phyloP scores from a whole-genome alignment of 345 rosid genomes.

The Euphorbia tirucalli region DNA sequence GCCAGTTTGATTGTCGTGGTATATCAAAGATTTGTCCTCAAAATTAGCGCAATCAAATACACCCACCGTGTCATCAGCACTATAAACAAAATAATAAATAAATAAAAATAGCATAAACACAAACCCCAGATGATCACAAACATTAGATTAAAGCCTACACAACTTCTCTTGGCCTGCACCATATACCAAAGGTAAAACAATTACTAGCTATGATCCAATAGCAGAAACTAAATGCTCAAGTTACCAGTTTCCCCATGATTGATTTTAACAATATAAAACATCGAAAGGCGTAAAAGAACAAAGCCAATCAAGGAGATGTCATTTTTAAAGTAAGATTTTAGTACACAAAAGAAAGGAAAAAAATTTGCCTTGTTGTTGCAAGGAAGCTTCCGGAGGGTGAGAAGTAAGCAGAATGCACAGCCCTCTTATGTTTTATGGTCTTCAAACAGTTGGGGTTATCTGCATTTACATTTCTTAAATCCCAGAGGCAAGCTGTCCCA shows the following conservation, averaged over 20 bases:
- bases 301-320: too few species aligned
- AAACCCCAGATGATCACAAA: background rate
- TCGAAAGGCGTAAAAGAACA: background rate
- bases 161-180: background rate
- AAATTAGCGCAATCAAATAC: slow-evolving; percentile 52
- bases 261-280: background rate
- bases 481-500: slow-evolving; percentile 83
- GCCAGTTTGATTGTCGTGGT: slow-evolving; percentile 60
- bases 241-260: background rate
- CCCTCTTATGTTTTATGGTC: slow-evolving; percentile 45
- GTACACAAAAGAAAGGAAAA: background rate
- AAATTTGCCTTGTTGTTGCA: slow-evolving; percentile 68
- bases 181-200: background rate
- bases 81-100: slow-evolving; percentile 17
- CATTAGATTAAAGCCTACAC: background rate
- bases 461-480: slow-evolving; percentile 53
- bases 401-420: slow-evolving; percentile 82
- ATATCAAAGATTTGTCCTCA: slow-evolving; percentile 41
- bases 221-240: background rate
- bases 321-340: too few species aligned
- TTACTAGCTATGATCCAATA: background rate
- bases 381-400: slow-evolving; percentile 75
- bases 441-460: slow-evolving; percentile 37
- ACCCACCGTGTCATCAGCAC: slow-evolving; percentile 59
- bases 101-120: too few species aligned